phyloP scores from a whole-genome alignment of 768 basidiomycete genomes.

The Leucocoprinus leucothites region DNA sequence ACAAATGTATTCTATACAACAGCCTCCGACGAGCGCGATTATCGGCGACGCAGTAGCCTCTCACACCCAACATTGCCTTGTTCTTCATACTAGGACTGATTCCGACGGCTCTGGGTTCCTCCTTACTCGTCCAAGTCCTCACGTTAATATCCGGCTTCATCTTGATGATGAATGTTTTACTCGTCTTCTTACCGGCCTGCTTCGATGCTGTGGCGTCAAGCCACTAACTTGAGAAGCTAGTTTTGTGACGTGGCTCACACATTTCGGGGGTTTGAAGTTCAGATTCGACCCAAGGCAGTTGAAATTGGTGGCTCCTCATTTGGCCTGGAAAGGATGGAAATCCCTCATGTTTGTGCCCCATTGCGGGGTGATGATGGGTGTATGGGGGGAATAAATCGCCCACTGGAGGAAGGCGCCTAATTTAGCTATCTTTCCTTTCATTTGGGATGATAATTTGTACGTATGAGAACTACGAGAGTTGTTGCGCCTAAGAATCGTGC shows the following conservation, averaged over 20 bases:
- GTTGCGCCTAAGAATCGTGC: not conserved
- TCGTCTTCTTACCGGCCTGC: constrained; percentile 6
- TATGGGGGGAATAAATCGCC: constrained; percentile 1
- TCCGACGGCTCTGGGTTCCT: not conserved
- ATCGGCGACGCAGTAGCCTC: not conserved
- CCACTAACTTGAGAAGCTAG: not conserved
- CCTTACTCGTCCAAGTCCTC: not conserved
- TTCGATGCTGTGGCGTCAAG: constrained; percentile 9
- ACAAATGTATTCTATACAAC: not conserved
- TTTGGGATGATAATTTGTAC: not conserved
- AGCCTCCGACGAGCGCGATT: not conserved
- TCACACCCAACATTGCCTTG: not conserved
- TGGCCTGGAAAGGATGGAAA: not conserved
- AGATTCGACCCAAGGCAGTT: not conserved
- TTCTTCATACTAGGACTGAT: not conserved
- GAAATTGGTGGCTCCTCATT: not conserved
- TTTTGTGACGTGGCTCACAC: constrained; percentile 9
- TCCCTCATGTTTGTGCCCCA: not conserved
- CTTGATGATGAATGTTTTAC: not conserved
- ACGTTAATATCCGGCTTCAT: not conserved
- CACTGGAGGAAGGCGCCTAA: not conserved
- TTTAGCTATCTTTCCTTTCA: not conserved
- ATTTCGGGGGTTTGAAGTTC: constrained; percentile 5
- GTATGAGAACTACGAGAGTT: constrained; percentile 3
- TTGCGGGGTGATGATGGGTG: not conserved